Percentiles rank a stretch among this genome's conserved stretches.
These are phyloP conservation scores for Metschnikowia lochheadii DNA, from an alignment of 805 yeast species.

Conservation along the genomic window DNA sequence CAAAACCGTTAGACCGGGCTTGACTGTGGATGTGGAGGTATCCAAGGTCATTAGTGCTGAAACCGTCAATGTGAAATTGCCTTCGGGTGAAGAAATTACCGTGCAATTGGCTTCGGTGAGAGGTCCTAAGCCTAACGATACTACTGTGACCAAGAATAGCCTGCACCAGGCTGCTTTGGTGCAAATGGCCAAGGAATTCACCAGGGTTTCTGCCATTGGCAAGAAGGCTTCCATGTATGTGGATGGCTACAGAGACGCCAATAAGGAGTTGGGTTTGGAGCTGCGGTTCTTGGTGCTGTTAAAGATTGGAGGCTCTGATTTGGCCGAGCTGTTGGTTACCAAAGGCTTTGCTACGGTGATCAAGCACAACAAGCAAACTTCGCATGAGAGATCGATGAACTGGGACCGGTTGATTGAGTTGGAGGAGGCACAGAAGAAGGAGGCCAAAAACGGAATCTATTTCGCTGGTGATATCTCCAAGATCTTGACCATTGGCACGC, in stretches of 20 bases:
- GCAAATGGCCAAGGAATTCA: conserved; percentile 68
- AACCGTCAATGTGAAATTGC: conserved; percentile 52
- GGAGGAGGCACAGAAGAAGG: conserved; percentile 55
- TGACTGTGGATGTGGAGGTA: conserved; percentile 49
- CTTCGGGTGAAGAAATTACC: conserved; percentile 49
- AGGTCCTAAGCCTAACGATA: conserved; percentile 65
- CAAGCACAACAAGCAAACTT: conserved; percentile 69
- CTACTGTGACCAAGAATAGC: conserved; percentile 36
- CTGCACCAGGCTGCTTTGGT: conserved; percentile 48
- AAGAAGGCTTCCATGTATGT: conserved; percentile 58
- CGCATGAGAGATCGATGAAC: conserved; percentile 60
- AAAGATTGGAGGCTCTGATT: conserved; percentile 46
- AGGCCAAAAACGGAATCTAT: conserved; percentile 57
- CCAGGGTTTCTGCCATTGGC: conserved; percentile 65
- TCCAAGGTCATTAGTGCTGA: conserved; percentile 65
- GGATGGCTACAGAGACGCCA: conserved; percentile 61
- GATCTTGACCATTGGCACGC: conserved; percentile 50
- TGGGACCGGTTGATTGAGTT: conserved; percentile 77
- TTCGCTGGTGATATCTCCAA: conserved; percentile 44
- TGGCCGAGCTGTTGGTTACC: conserved; percentile 56
- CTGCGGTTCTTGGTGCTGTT: conserved; percentile 64
- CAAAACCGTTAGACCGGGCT: conserved; percentile 40
- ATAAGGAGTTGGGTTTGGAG: conserved; percentile 53
- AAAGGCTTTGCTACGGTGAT: conserved; percentile 76
- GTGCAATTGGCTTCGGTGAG: conserved; percentile 76